A percentile compares a stretch with the other conserved stretches of the same genome.
phyloP scores from a whole-genome alignment of 2,329 filamentous ascomycete genomes.

The Leptosphaerulina australis region DNA sequence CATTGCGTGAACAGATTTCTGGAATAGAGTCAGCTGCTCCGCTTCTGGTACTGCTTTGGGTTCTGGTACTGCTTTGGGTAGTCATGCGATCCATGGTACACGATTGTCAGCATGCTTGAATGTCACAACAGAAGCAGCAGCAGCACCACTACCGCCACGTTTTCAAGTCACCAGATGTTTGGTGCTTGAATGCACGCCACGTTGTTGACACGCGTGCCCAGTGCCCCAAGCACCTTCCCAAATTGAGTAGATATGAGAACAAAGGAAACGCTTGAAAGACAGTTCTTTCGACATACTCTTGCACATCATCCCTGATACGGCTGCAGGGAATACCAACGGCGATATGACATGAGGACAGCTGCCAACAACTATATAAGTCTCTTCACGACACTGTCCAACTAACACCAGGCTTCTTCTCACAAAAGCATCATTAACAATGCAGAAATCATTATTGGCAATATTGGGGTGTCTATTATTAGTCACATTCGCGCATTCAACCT shows the following conservation, averaged over 20 bases:
- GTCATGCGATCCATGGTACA: background rate
- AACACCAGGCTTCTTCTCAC: background rate
- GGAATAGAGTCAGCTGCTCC: background rate
- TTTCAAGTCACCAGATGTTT: background rate
- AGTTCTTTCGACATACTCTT: background rate
- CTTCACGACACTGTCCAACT: background rate
- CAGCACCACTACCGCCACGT: no score
- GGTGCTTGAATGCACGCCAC: background rate
- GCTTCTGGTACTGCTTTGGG: no score
- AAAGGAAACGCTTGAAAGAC: background rate
- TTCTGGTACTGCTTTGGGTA: background rate
- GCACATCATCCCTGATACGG: background rate
- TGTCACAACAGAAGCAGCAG: background rate
- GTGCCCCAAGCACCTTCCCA: background rate
- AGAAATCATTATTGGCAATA: slow-evolving; percentile 21
- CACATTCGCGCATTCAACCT: slow-evolving; percentile 56
- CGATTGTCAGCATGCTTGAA: background rate
- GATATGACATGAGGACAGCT: background rate
- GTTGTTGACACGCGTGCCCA: background rate
- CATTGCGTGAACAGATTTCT: background rate
- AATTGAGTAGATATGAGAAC: background rate
- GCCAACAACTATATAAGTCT: background rate
- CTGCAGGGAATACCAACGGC: background rate
- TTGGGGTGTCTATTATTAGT: slow-evolving; percentile 27
- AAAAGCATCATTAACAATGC: slow-evolving; percentile 23